These are phyloP conservation scores for Artemisia annua DNA, from an alignment of 129 eudicot genomes.

Conservation along the genomic window DNA sequence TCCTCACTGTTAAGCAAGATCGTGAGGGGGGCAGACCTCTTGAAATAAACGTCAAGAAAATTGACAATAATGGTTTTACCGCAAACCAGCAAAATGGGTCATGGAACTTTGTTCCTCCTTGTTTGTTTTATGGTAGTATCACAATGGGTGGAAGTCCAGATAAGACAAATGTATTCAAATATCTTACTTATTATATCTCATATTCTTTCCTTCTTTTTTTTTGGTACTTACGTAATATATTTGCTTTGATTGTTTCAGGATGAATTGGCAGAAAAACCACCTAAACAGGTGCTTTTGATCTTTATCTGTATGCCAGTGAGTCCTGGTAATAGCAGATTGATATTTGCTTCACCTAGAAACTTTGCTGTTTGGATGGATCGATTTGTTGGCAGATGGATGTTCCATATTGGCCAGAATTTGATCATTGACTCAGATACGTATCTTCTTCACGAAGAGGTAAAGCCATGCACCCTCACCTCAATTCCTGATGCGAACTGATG, in stretches of 20 bases:
- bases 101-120: conserved; percentile 15
- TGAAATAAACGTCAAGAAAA: background rate
- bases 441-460: conserved; percentile 9
- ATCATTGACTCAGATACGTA: background rate
- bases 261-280: background rate
- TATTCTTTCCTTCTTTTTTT: too few species aligned
- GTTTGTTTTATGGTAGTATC: conserved; percentile 12
- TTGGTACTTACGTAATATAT: background rate
- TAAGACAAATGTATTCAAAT: background rate
- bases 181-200: too few species aligned
- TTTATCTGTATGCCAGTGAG: conserved; percentile 12
- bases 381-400: background rate
- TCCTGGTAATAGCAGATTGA: conserved; percentile 12
- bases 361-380: conserved; percentile 9
- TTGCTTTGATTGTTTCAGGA: background rate
- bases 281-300: background rate
- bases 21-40: conserved; percentile 1
- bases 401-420: conserved; percentile 2
- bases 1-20: conserved; percentile 4
- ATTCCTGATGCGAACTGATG: background rate
- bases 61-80: background rate
- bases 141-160: background rate
- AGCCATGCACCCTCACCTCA: background rate
- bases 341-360: conserved; percentile 7
- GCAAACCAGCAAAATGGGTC: background rate